Conservation (phyloP, 768 basidiomycete genomes). For the Lentinula detonsa region DNA sequence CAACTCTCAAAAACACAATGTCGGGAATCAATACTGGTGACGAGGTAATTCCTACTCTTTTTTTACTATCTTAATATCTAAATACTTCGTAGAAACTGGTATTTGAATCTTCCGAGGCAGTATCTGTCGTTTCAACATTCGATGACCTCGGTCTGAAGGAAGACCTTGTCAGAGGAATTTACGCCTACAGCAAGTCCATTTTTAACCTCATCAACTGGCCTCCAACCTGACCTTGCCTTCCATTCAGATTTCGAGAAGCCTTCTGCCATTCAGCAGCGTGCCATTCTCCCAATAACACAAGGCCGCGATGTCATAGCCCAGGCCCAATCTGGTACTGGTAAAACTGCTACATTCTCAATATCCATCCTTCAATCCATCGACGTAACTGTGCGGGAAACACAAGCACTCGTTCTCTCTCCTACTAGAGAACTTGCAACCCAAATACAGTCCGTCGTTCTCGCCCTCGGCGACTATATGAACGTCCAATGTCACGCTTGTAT, state of each 20-base stretch:
- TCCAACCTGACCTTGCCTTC: not conserved
- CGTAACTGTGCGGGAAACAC: conserved; percentile 87
- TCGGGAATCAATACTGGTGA: conserved; percentile 81
- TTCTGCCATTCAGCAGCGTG: conserved; percentile 97
- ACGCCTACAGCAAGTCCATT: conserved; percentile 80
- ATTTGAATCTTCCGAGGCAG: conserved; percentile 91
- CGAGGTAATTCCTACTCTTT: conserved; percentile 49
- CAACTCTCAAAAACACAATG: conserved; percentile 50
- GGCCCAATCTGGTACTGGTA: conserved; percentile 98
- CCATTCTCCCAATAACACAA: conserved; percentile 93
- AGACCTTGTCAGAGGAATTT: conserved; percentile 93
- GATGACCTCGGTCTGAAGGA: conserved; percentile 91
- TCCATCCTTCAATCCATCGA: conserved; percentile 98
- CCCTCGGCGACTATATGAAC: conserved; percentile 98
- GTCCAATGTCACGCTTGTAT: conserved; percentile 99
- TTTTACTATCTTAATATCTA: conserved; percentile 7
- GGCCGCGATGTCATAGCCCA: conserved; percentile 98
- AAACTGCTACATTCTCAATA: conserved; percentile 99
- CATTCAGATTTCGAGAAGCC: conserved; percentile 87
- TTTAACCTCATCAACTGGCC: not conserved
- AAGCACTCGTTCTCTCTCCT: conserved; percentile 93
- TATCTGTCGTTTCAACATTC: conserved; percentile 84
- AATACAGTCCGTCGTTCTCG: conserved; percentile 95
- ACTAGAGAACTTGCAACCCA: conserved; percentile 99
- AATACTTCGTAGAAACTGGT: conserved; percentile 67